Conservation (phyloP, 768 basidiomycete genomes). For the Sistotremastrum niveocremeum region DNA sequence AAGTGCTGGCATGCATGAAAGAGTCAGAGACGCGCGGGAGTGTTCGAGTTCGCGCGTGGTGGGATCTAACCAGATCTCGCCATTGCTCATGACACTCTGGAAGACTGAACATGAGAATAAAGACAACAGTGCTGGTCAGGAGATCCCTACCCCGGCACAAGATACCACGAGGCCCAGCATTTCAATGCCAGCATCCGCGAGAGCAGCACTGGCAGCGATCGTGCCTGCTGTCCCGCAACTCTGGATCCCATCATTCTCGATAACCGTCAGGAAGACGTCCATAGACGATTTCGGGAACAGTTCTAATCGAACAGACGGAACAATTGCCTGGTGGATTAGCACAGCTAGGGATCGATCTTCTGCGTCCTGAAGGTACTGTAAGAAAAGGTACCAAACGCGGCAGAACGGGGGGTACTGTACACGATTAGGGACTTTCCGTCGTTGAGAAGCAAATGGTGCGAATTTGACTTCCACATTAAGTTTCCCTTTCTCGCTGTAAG, state of each 20-base stretch:
- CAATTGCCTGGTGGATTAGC: slow-evolving; percentile 74
- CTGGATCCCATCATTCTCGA: slow-evolving; percentile 89
- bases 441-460: slow-evolving; percentile 78
- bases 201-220: slow-evolving; percentile 78
- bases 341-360: slow-evolving; percentile 81
- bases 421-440: slow-evolving; percentile 70
- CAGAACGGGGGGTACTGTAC: slow-evolving; percentile 32
- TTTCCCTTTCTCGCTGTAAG: slow-evolving; percentile 78
- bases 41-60: slow-evolving; percentile 46
- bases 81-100: slow-evolving; percentile 40
- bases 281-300: slow-evolving; percentile 88
- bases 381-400: slow-evolving; percentile 7
- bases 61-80: slow-evolving; percentile 68
- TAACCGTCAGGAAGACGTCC: slow-evolving; percentile 80
- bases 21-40: slow-evolving; percentile 53
- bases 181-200: slow-evolving; percentile 89
- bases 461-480: slow-evolving; percentile 96
- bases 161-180: slow-evolving; percentile 81
- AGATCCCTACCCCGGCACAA: slow-evolving; percentile 52
- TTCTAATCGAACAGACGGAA: slow-evolving; percentile 75
- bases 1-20: slow-evolving; percentile 83
- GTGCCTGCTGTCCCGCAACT: slow-evolving; percentile 77
- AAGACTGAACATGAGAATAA: slow-evolving; percentile 3
- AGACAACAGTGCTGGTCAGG: slow-evolving; percentile 1
- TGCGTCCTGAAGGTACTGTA: slow-evolving; percentile 51